Percentiles rank a stretch among this genome's conserved stretches.
These are phyloP conservation scores for Hordeum pubiflorum DNA, from an alignment of 202 grass and related monocot genomes.

Conservation along the genomic window DNA sequence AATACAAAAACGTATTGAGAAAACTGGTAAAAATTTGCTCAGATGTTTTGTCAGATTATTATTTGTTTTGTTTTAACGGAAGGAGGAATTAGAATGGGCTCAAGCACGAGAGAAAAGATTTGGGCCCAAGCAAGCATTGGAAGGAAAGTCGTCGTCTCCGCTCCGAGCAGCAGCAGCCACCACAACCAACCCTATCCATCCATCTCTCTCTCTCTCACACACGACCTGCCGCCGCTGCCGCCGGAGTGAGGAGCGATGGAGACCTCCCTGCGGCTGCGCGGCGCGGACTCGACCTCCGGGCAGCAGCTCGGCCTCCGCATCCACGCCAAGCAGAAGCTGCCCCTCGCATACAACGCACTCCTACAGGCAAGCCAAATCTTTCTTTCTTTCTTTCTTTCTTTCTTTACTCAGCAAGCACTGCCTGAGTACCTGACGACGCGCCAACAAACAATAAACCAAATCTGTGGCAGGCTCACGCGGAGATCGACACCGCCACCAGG, in stretches of 20 bases:
- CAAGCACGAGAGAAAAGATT: too few species aligned
- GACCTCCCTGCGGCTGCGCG: constrained; percentile 67
- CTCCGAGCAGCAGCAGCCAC: too few species aligned
- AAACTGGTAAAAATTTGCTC: too few species aligned
- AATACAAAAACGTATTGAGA: too few species aligned
- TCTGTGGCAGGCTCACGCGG: constrained; percentile 51
- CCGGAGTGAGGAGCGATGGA: constrained; percentile 38
- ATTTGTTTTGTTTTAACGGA: too few species aligned
- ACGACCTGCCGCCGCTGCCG: neutral
- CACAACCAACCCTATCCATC: neutral
- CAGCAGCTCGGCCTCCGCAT: constrained; percentile 40
- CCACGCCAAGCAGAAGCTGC: constrained; percentile 86
- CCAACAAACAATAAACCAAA: neutral
- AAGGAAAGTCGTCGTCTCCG: too few species aligned
- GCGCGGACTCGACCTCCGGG: constrained; percentile 2
- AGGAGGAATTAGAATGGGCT: too few species aligned
- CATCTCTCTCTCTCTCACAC: too few species aligned
- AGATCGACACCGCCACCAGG: constrained; percentile 43
- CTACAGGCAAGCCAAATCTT: constrained; percentile 37
- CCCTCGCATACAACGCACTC: constrained; percentile 41
- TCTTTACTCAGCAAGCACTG: neutral
- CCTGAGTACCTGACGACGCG: neutral
- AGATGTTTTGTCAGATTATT: too few species aligned
- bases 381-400: too few species aligned
- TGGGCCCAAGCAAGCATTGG: too few species aligned